Evolutionary conservation across 2,329 filamentous ascomycete species (phyloP).

Genomic region (Aspergillus viridinutans): DNA sequence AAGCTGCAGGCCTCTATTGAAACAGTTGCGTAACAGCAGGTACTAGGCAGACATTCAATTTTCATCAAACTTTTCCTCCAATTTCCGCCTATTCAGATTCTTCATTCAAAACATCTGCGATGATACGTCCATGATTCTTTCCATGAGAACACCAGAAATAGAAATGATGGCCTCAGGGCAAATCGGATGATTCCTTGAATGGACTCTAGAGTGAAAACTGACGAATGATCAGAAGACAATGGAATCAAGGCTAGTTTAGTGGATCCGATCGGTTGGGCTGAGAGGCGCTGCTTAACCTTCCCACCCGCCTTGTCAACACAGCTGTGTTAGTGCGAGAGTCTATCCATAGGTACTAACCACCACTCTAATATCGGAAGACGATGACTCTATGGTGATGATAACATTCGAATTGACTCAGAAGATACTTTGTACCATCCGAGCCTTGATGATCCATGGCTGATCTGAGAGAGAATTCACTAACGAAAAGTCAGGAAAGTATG

Average conservation of each 20-base stretch:
- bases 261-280: slow-evolving; percentile 21
- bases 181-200: neutral
- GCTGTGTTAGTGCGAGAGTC: neutral
- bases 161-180: neutral
- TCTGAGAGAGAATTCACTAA: neutral
- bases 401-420: neutral
- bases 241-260: slow-evolving; percentile 17
- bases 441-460: neutral
- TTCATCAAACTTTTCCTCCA: neutral
- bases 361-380: neutral
- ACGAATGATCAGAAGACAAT: too few relatives aligned
- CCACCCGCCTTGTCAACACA: neutral
- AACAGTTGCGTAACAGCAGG: neutral
- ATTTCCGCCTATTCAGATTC: neutral
- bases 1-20: neutral
- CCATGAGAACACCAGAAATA: neutral
- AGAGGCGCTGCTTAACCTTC: slow-evolving; percentile 11
- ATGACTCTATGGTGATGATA: neutral
- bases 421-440: neutral
- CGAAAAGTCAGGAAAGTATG: neutral
- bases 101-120: neutral
- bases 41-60: neutral
- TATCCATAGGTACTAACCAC: neutral
- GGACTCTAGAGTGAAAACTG: neutral
- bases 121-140: neutral